A percentile compares a stretch with the other conserved stretches of the same genome.
phyloP scores from a whole-genome alignment of 73 alveolate species.

The Paramecium biaurelia region DNA sequence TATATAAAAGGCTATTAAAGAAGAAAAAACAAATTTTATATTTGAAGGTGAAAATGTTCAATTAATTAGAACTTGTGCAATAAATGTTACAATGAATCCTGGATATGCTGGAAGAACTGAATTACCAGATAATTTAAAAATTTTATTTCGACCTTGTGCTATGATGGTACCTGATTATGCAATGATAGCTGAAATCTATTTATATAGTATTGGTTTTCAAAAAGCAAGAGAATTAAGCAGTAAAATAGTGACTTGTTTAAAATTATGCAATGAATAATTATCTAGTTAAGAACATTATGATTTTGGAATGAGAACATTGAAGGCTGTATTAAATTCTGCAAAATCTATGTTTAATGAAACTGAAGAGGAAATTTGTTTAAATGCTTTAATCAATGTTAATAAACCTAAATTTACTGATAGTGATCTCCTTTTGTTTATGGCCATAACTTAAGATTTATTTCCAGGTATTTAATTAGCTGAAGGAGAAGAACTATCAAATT shows the following conservation, averaged over 20 bases:
- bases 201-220: constrained; percentile 68
- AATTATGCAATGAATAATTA: constrained; percentile 84
- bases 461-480: constrained; percentile 77
- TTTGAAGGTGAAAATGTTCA: constrained; percentile 80
- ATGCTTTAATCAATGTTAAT: constrained; percentile 87
- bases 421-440: constrained; percentile 84
- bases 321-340: constrained; percentile 89
- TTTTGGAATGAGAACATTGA: constrained; percentile 93
- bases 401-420: constrained; percentile 93
- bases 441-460: constrained; percentile 87
- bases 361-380: constrained; percentile 77
- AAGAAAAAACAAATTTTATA: constrained; percentile 27
- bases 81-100: constrained; percentile 80
- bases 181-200: constrained; percentile 71
- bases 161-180: constrained; percentile 82
- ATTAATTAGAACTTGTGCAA: constrained; percentile 72
- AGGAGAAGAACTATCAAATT: constrained; percentile 87
- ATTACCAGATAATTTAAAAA: constrained; percentile 81
- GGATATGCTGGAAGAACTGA: constrained; percentile 85
- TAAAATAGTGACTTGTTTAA: constrained; percentile 58
- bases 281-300: constrained; percentile 90
- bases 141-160: constrained; percentile 77
- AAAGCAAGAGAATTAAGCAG: constrained; percentile 69
- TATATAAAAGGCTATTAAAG: constrained; percentile 46
- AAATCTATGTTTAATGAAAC: constrained; percentile 66